These are phyloP conservation scores for Galeopsis tetrahit DNA, from an alignment of 257 asterid genomes.

Conservation along the genomic window DNA sequence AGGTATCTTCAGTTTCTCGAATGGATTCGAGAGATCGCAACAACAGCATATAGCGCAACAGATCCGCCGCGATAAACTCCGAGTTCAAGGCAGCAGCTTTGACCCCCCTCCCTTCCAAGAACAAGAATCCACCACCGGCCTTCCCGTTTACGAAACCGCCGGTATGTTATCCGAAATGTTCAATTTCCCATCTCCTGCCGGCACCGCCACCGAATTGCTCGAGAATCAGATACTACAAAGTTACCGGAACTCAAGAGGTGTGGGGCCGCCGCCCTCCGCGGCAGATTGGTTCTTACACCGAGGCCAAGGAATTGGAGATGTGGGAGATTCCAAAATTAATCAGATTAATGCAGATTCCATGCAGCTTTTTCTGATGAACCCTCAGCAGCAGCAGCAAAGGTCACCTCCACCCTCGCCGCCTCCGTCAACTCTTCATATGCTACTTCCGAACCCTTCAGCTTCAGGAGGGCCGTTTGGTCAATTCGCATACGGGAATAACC, in stretches of 20 bases:
- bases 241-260: slow-evolving; percentile 48
- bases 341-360: slow-evolving; percentile 70
- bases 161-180: slow-evolving; percentile 97
- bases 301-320: slow-evolving; percentile 50
- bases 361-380: slow-evolving; percentile 93
- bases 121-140: slow-evolving; percentile 54
- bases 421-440: slow-evolving; percentile 75
- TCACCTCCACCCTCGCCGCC: slow-evolving; percentile 67
- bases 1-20: slow-evolving; percentile 75
- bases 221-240: slow-evolving; percentile 60
- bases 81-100: slow-evolving; percentile 59
- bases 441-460: slow-evolving; percentile 63
- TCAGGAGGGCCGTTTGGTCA: slow-evolving; percentile 23
- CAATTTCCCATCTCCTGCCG: slow-evolving; percentile 61
- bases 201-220: slow-evolving; percentile 55
- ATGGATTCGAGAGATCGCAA: slow-evolving; percentile 87
- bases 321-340: slow-evolving; percentile 48
- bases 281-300: slow-evolving; percentile 62
- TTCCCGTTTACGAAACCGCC: slow-evolving; percentile 75
- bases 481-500: slow-evolving; percentile 54
- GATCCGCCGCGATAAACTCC: slow-evolving; percentile 85
- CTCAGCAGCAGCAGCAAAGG: slow-evolving; percentile 53
- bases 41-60: slow-evolving; percentile 78
- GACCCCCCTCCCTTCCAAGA: slow-evolving; percentile 64
- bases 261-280: slow-evolving; percentile 5